phyloP scores from a whole-genome alignment of 192 early-diverging fungal species.

The Podochytrium sp. region DNA sequence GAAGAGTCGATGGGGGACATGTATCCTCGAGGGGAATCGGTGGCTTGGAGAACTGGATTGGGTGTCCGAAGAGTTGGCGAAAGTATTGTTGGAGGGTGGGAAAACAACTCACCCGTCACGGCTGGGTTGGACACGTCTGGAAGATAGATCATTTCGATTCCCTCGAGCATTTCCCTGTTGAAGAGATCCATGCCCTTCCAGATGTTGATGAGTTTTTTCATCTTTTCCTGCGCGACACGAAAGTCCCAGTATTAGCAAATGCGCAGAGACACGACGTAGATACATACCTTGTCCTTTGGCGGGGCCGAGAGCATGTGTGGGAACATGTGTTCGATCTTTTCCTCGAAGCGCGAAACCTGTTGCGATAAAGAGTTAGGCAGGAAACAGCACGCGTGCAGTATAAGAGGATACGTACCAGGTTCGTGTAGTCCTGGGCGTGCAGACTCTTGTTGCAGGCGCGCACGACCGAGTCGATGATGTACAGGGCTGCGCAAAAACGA shows the following conservation, averaged over 20 bases:
- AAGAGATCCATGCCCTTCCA: conserved; percentile 52
- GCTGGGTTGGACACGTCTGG: conserved; percentile 15
- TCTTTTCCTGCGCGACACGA: conserved; percentile 44
- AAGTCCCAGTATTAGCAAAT: background rate
- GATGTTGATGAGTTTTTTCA: conserved; percentile 49
- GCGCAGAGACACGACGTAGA: background rate
- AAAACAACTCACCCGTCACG: background rate
- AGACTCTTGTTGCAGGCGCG: conserved; percentile 41
- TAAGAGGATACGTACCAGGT: background rate
- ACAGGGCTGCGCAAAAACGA: conserved; percentile 31
- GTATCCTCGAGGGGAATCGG: conserved; percentile 5
- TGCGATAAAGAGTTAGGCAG: background rate
- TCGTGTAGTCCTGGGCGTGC: conserved; percentile 16
- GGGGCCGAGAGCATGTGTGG: conserved; percentile 47
- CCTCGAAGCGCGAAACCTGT: conserved; percentile 47
- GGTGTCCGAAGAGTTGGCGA: background rate
- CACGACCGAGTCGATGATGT: conserved; percentile 56
- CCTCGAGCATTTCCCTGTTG: conserved; percentile 35
- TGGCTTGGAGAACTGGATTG: conserved; percentile 7
- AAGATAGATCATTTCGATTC: conserved; percentile 43
- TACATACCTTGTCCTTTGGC: conserved; percentile 49
- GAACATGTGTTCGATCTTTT: conserved; percentile 50
- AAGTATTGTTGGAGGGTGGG: no score
- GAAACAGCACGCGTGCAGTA: background rate
- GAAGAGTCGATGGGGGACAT: conserved; percentile 11